Base-by-base conservation (phyloP, 768 basidiomycete genomes). In the Hortiboletus flavorubellus region DNA sequence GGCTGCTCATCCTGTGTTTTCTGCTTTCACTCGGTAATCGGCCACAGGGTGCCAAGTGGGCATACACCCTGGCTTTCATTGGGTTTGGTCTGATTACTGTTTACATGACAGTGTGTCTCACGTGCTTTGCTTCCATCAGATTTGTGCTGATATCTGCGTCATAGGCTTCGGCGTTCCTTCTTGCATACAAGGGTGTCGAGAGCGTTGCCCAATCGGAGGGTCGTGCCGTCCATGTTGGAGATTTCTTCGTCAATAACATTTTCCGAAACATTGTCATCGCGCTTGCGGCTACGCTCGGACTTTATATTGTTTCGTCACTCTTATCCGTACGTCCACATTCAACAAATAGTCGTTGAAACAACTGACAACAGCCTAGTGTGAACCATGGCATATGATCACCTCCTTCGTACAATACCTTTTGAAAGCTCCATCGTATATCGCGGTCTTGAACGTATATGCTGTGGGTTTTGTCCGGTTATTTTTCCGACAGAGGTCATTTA, bases 361-460 rank as follows among this genome's bases (percentile, higher is more conserved):
- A 56, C 42, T 42, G 35, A 46, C 44, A 10, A 37, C 31, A 16
- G 15, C 51, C 49, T 66, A 96, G 86, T 86, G 96, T 62, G 94
- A 98, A 62, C 96, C 96, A 2, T 97, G 94, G 93, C 97, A 99
- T 69, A 91, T 99, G 93, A 78, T 99, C 64, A 98, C 97, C 0
- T 92, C 89, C 6, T 95, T 98, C 73, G 26, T 94, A n/a, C 96
- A 94, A 68, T 96, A 95, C 66, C 70, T 90, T 23, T 80, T 97
- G 56, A 84, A 98, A 78, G 91, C 93, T 0, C 96, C 96, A 3
- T 93, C 93, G 0, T 98, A 95, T 64, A 96, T 96, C 67, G 83
- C 87, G 51, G 91, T 98, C 12, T 79, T 98, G 51, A 96, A 96
- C 68, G 93, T 96, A 59, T 93, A 95, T 64, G 87, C 86, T 5